Evolutionary conservation across 345 rosid species (phyloP).

Genomic region (Acer campestre): DNA sequence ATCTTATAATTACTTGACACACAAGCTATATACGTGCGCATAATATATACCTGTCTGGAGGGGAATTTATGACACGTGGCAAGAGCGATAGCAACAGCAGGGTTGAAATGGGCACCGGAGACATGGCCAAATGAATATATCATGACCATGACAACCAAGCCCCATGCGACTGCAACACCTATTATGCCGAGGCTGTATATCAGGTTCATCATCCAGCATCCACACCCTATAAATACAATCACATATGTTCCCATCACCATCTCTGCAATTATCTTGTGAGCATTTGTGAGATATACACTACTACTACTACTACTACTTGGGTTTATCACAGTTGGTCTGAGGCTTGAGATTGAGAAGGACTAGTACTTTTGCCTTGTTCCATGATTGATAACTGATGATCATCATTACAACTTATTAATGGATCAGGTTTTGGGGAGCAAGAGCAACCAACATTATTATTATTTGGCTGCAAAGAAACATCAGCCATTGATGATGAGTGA

Average conservation of each 20-base stretch:
- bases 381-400: slow-evolving; percentile 5
- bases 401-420: neutral
- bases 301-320: too few relatives aligned
- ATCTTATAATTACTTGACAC: too few relatives aligned
- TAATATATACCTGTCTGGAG: slow-evolving; percentile 29
- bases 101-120: slow-evolving; percentile 63
- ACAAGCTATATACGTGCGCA: neutral
- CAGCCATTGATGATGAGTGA: neutral
- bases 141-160: slow-evolving; percentile 42
- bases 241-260: slow-evolving; percentile 49
- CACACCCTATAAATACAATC: slow-evolving; percentile 43
- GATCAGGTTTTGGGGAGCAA: neutral
- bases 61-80: slow-evolving; percentile 39
- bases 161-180: slow-evolving; percentile 46
- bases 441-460: neutral
- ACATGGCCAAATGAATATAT: slow-evolving; percentile 47
- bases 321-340: neutral
- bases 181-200: slow-evolving; percentile 30
- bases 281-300: neutral
- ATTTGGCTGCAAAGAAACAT: neutral
- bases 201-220: slow-evolving; percentile 33
- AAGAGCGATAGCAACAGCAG: slow-evolving; percentile 52
- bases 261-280: slow-evolving; percentile 38
- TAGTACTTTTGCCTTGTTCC: slow-evolving; percentile 7
- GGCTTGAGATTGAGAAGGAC: neutral